A percentile compares a stretch with the other conserved stretches of the same genome.
Conservation (phyloP, 2,329 filamentous ascomycete species). For the Lachnum nothofagi region DNA sequence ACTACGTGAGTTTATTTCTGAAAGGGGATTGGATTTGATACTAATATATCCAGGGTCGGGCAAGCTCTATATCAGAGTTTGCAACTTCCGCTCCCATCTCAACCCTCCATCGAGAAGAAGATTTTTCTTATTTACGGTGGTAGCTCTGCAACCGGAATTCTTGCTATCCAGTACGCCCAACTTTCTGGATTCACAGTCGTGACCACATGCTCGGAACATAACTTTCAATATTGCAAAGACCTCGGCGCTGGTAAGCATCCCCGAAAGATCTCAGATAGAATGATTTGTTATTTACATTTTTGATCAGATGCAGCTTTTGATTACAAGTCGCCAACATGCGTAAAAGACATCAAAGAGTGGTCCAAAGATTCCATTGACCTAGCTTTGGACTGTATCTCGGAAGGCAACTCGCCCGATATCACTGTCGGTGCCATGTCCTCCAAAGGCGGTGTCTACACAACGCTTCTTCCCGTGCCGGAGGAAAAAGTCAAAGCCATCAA, state of each 20-base stretch:
- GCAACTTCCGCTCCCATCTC: constrained; percentile 42
- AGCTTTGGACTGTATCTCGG: constrained; percentile 46
- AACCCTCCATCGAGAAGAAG: constrained; percentile 34
- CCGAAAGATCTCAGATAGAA: neutral
- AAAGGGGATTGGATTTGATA: constrained; percentile 28
- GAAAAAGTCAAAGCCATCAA: constrained; percentile 41
- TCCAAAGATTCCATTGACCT: constrained; percentile 41
- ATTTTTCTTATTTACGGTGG: constrained; percentile 47
- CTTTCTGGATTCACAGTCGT: constrained; percentile 37
- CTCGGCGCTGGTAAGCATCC: constrained; percentile 41
- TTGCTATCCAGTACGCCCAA: constrained; percentile 47
- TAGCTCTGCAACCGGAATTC: constrained; percentile 45
- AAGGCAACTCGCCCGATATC: constrained; percentile 33
- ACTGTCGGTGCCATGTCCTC: constrained; percentile 39
- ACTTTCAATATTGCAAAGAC: constrained; percentile 43
- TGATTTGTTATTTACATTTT: neutral
- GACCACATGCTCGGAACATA: constrained; percentile 43
- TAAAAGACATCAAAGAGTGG: constrained; percentile 42
- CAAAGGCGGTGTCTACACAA: constrained; percentile 35
- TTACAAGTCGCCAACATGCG: constrained; percentile 43
- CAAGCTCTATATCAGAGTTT: constrained; percentile 46
- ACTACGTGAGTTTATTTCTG: constrained; percentile 13
- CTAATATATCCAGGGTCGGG: constrained; percentile 35
- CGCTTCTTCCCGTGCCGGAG: constrained; percentile 36
- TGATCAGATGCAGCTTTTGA: constrained; percentile 38